Percentiles rank a stretch among this genome's conserved stretches.
Evolutionary conservation across 2,329 filamentous ascomycete species (phyloP).

Genomic region (Penicillium janthinellum): DNA sequence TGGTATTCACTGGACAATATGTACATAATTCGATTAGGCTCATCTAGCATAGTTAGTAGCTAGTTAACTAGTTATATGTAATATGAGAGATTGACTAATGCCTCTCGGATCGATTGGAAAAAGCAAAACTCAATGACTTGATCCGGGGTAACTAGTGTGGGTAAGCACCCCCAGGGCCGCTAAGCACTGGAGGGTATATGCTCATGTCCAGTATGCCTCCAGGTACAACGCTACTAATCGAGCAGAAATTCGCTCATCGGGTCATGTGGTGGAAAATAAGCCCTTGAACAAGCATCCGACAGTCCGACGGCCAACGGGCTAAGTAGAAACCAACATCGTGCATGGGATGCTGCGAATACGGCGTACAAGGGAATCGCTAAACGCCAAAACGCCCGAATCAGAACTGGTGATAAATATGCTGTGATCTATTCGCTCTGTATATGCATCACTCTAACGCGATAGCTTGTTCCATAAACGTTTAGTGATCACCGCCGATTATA

Average conservation of each 20-base stretch:
- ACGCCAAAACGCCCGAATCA: background rate
- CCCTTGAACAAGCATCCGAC: background rate
- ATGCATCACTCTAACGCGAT: background rate
- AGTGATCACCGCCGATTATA: background rate
- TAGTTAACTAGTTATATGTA: no score
- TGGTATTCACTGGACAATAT: no score
- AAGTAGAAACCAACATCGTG: background rate
- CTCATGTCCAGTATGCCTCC: background rate
- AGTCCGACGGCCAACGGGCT: background rate
- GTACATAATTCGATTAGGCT: no score
- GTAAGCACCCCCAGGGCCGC: no score
- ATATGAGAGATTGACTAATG: background rate
- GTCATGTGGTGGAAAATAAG: background rate
- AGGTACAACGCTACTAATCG: background rate
- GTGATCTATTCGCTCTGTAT: background rate
- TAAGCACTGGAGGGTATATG: no score
- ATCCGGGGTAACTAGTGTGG: background rate
- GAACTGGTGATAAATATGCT: background rate
- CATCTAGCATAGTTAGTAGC: background rate
- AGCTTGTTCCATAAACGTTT: background rate
- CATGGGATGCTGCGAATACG: background rate
- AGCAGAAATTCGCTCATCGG: background rate
- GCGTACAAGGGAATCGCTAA: background rate
- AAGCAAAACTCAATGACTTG: constrained; percentile 1
- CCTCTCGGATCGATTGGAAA: background rate